Conservation (phyloP, 768 basidiomycete species). For the Sistotremastrum suecicum region DNA sequence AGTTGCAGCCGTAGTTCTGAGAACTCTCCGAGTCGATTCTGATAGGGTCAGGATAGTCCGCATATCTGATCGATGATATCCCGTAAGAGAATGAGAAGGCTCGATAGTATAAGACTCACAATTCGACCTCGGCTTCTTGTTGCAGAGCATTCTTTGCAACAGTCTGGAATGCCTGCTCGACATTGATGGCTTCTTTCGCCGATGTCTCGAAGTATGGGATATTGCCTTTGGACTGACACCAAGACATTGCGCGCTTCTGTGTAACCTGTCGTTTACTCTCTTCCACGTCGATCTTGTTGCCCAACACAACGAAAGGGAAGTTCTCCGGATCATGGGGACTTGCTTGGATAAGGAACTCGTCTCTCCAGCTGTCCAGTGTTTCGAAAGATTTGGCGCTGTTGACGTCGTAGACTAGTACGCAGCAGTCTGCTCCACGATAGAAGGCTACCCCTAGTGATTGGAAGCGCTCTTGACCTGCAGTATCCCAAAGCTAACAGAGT, state of each 20-base stretch:
- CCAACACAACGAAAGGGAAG: conserved; percentile 97
- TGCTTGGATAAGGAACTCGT: conserved; percentile 98
- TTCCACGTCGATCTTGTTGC: conserved; percentile 99
- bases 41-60: conserved; percentile 98
- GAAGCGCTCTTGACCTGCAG: conserved; percentile 98
- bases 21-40: conserved; percentile 87
- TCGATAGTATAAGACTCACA: conserved; percentile 39
- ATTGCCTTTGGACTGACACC: conserved; percentile 99
- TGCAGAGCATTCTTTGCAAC: conserved; percentile 99
- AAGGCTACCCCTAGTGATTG: conserved; percentile 98
- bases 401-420: conserved; percentile 97
- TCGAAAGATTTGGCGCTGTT: conserved; percentile 98
- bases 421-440: conserved; percentile 98
- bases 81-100: conserved; percentile 7
- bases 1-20: conserved; percentile 87
- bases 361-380: conserved; percentile 96
- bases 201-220: conserved; percentile 99
- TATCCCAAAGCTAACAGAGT: conserved; percentile 79
- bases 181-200: conserved; percentile 99
- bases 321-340: conserved; percentile 99
- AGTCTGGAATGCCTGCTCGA: conserved; percentile 98
- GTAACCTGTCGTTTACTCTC: conserved; percentile 96
- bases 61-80: conserved; percentile 46
- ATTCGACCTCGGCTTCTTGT: conserved; percentile 91
- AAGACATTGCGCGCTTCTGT: conserved; percentile 99